These are phyloP conservation scores for Vachellia pachyceras DNA, from an alignment of 306 rosid genomes.

Conservation along the genomic window DNA sequence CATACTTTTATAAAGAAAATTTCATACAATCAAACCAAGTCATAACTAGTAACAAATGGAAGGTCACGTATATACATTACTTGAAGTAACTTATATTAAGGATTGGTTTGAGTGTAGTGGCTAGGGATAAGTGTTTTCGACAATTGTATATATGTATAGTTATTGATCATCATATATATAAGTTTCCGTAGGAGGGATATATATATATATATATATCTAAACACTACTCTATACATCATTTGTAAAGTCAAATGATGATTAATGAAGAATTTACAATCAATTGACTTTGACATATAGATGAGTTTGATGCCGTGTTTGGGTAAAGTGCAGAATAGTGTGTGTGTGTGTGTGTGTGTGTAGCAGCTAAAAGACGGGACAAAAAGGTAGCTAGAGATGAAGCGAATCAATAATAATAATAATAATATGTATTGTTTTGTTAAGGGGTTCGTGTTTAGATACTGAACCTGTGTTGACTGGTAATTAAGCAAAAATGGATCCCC, in stretches of 20 bases:
- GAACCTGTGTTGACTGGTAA: not conserved
- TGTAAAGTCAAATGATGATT: slow-evolving; percentile 20
- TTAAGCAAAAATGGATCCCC: not conserved
- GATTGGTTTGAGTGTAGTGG: no score
- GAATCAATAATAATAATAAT: not conserved
- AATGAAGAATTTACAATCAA: not conserved
- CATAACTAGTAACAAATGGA: not conserved
- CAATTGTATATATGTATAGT: not conserved
- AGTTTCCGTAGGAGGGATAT: not conserved
- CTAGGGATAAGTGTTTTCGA: no score
- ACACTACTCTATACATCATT: not conserved
- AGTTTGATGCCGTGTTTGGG: not conserved
- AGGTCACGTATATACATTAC: not conserved
- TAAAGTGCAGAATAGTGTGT: not conserved
- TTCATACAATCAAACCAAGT: not conserved
- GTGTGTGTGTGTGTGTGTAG: not conserved
- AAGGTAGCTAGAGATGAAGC: not conserved
- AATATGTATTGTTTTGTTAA: not conserved
- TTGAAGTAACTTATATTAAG: no score
- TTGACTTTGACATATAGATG: not conserved
- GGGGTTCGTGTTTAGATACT: not conserved
- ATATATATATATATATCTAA: no score
- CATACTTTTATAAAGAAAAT: not conserved
- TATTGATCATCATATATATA: not conserved
- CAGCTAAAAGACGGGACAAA: not conserved